phyloP scores from a whole-genome alignment of 140 eudicot genomes.

The Stevia rebaudiana region DNA sequence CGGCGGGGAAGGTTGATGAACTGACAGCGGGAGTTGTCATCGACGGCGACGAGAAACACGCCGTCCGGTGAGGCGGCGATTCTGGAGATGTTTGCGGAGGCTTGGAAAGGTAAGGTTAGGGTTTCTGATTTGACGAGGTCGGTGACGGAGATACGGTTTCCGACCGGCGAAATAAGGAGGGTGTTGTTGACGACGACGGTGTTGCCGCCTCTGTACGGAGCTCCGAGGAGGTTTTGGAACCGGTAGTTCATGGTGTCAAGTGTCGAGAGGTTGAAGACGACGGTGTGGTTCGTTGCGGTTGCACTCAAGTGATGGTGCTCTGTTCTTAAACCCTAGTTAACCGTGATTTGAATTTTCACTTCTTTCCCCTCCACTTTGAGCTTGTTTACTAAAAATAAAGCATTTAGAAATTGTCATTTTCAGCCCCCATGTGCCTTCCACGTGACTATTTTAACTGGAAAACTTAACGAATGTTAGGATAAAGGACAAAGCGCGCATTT shows the following conservation, averaged over 20 bases:
- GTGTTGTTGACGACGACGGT: slow-evolving; percentile 44
- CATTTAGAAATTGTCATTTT: too few relatives aligned
- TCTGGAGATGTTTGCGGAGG: slow-evolving; percentile 67
- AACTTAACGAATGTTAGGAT: too few relatives aligned
- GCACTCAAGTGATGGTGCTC: neutral
- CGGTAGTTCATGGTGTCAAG: slow-evolving; percentile 64
- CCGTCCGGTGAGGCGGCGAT: slow-evolving; percentile 84
- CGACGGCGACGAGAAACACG: slow-evolving; percentile 66
- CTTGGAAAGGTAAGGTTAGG: slow-evolving; percentile 62
- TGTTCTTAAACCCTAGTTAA: neutral
- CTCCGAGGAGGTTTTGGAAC: slow-evolving; percentile 86
- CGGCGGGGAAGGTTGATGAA: slow-evolving; percentile 74
- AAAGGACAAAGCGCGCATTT: too few relatives aligned
- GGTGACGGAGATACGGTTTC: slow-evolving; percentile 85
- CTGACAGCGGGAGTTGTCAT: slow-evolving; percentile 64
- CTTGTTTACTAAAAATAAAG: too few relatives aligned
- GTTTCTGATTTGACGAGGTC: slow-evolving; percentile 84
- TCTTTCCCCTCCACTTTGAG: too few relatives aligned
- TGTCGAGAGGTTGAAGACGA: slow-evolving; percentile 5
- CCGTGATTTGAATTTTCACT: too few relatives aligned
- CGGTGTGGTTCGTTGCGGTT: slow-evolving; percentile 2
- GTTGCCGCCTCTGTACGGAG: slow-evolving; percentile 95
- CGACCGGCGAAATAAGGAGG: slow-evolving; percentile 62
- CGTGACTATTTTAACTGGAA: too few relatives aligned
- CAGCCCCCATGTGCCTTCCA: too few relatives aligned